Evolutionary conservation across 1,284 basidiomycete species (phyloP).

Genomic region (Naganishia liquefaciens): DNA sequence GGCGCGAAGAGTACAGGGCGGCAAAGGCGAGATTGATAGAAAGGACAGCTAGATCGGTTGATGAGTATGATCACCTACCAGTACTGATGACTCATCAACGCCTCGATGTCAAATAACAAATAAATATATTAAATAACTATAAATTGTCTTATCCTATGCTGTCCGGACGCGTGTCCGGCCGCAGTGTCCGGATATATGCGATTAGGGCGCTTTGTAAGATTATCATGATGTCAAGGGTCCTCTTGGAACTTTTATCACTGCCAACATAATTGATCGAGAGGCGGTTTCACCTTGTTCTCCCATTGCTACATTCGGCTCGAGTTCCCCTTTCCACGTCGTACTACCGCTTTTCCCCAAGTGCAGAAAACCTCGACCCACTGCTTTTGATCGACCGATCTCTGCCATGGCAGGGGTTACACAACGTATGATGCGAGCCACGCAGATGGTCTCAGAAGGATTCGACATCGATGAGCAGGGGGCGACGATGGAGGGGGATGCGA

Average conservation of each 20-base stretch:
- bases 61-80: no score
- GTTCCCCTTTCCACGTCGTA: neutral
- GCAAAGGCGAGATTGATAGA: no score
- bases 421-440: neutral
- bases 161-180: neutral
- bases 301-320: no score
- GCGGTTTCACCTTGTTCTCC: no score
- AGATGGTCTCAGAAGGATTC: neutral
- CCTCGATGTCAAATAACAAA: no score
- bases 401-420: neutral
- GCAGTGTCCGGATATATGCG: neutral
- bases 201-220: neutral
- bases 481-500: neutral
- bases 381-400: neutral
- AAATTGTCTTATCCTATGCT: conserved; percentile 1
- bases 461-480: neutral
- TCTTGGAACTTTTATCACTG: neutral
- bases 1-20: no score
- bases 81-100: no score
- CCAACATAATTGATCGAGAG: neutral
- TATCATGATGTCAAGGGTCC: neutral
- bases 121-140: conserved; percentile 4
- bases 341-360: neutral
- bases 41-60: no score
- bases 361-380: neutral